Percentiles rank a stretch among this genome's conserved stretches.
Evolutionary conservation across 2,329 filamentous ascomycete species (phyloP).

Genomic region (Fusarium proliferatum): DNA sequence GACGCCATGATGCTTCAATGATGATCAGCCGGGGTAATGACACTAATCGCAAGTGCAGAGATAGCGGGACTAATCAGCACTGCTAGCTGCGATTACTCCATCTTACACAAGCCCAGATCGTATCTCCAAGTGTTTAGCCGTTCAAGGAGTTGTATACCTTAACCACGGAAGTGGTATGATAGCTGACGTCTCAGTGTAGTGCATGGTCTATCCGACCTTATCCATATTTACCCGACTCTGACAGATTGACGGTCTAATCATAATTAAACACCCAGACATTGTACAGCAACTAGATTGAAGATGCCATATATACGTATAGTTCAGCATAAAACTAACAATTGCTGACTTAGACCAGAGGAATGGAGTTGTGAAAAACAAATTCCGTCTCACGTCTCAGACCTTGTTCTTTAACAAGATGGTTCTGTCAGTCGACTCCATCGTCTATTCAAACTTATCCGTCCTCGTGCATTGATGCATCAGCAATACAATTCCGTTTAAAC

Average conservation of each 20-base stretch:
- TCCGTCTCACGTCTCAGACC: neutral
- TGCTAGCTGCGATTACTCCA: too few relatives aligned
- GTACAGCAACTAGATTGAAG: neutral
- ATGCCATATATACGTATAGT: too few relatives aligned
- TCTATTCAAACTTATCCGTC: neutral
- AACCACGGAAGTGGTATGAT: neutral
- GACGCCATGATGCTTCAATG: neutral
- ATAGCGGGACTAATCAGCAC: too few relatives aligned
- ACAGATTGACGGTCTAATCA: accelerated
- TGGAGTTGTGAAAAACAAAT: accelerated
- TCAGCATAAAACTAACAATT: neutral
- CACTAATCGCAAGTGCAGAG: too few relatives aligned
- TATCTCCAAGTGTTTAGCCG: too few relatives aligned
- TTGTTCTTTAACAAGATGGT: accelerated
- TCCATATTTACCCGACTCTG: neutral
- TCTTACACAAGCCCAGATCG: too few relatives aligned
- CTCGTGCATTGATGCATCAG: neutral
- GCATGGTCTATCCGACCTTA: neutral
- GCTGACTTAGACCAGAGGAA: neutral
- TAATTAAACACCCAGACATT: accelerated
- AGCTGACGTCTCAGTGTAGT: neutral
- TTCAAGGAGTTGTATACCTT: accelerated
- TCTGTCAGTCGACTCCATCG: accelerated
- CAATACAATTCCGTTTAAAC: neutral
- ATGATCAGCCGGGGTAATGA: too few relatives aligned